Evolutionary conservation across 495 filamentous ascomycete species (phyloP).

Genomic region (Tuber microsphaerosporum): DNA sequence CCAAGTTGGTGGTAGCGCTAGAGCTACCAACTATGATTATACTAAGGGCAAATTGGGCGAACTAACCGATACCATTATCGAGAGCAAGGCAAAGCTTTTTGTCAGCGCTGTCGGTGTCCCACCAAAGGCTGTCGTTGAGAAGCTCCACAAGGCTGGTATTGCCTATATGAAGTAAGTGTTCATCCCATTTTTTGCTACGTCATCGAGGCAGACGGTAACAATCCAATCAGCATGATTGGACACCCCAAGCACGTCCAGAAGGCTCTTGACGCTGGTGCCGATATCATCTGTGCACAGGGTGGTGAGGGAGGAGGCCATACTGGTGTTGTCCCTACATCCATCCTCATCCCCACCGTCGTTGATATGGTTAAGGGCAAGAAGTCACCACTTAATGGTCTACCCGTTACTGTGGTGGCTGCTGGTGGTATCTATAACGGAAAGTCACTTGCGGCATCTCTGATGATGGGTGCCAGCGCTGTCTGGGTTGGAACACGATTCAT

Average conservation of each 20-base stretch:
- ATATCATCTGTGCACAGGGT: conserved; percentile 90
- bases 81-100: conserved; percentile 82
- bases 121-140: conserved; percentile 78
- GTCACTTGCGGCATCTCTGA: conserved; percentile 78
- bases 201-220: not conserved
- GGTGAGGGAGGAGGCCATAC: conserved; percentile 90
- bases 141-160: conserved; percentile 75
- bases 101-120: conserved; percentile 95
- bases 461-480: conserved; percentile 85
- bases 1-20: conserved; percentile 84
- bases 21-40: conserved; percentile 85
- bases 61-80: conserved; percentile 85
- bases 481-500: conserved; percentile 98
- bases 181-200: not conserved
- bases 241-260: conserved; percentile 98
- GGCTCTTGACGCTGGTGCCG: conserved; percentile 77
- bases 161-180: conserved; percentile 76
- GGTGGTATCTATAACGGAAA: conserved; percentile 93
- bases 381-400: conserved; percentile 75
- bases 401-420: conserved; percentile 85
- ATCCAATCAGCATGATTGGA: conserved; percentile 70
- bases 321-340: conserved; percentile 77
- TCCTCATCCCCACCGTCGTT: conserved; percentile 85
- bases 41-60: conserved; percentile 96
- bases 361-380: conserved; percentile 72